phyloP scores from a whole-genome alignment of 2,329 filamentous ascomycete genomes.

The Elsinoe perseae region DNA sequence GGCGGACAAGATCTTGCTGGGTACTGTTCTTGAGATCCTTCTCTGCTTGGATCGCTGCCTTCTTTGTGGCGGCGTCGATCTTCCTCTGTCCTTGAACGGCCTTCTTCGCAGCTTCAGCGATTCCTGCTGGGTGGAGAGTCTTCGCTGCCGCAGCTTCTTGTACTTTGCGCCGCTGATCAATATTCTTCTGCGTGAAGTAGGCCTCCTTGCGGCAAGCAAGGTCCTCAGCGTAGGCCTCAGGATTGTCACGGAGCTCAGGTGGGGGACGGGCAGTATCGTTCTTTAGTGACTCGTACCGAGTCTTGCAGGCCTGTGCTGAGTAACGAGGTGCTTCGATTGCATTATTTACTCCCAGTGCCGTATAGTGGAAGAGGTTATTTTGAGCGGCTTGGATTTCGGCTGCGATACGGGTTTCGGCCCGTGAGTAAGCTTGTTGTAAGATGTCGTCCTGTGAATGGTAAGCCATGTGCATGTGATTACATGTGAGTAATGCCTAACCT shows the following conservation, averaged over 20 bases:
- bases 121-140: not conserved
- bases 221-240: slow-evolving; percentile 31
- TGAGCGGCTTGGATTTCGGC: slow-evolving; percentile 35
- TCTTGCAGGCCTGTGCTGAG: slow-evolving; percentile 39
- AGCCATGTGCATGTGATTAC: not conserved
- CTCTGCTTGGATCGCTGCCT: slow-evolving; percentile 8
- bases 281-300: slow-evolving; percentile 36
- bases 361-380: slow-evolving; percentile 39
- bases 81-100: slow-evolving; percentile 5
- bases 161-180: slow-evolving; percentile 7
- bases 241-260: slow-evolving; percentile 37
- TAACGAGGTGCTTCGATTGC: slow-evolving; percentile 40
- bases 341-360: slow-evolving; percentile 28
- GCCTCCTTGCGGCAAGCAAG: slow-evolving; percentile 25
- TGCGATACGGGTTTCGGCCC: slow-evolving; percentile 38
- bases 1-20: not conserved
- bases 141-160: not conserved
- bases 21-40: not conserved
- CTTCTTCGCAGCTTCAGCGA: not conserved
- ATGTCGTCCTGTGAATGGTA: slow-evolving; percentile 1
- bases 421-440: slow-evolving; percentile 23
- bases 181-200: slow-evolving; percentile 12
- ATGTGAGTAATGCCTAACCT: slow-evolving; percentile 31
- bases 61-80: slow-evolving; percentile 1
- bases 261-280: slow-evolving; percentile 40